Conservation (phyloP, 768 basidiomycete species). For the Albatrellus ellisii region DNA sequence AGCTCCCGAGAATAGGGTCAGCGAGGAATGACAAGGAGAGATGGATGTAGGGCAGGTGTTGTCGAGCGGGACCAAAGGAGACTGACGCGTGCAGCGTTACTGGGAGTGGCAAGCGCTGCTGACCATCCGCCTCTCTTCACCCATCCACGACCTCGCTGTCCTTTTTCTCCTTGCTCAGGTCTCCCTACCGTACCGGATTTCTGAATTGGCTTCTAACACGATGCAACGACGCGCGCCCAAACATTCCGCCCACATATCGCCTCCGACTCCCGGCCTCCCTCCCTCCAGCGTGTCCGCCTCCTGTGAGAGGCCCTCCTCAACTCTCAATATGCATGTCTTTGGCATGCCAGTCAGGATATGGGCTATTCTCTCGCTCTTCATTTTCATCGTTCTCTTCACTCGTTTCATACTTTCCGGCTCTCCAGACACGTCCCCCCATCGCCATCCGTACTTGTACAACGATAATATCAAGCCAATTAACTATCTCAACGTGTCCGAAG, state of each 20-base stretch:
- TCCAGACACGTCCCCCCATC: conserved; percentile 15
- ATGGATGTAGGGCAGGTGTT: too few relatives aligned
- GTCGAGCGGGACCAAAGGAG: conserved; percentile 9
- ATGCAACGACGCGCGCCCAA: conserved; percentile 52
- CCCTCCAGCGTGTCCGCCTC: conserved; percentile 32
- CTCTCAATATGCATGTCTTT: conserved; percentile 41
- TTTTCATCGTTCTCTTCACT: conserved; percentile 41
- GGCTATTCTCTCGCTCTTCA: conserved; percentile 39
- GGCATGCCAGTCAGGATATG: conserved; percentile 61
- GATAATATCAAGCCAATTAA: conserved; percentile 57
- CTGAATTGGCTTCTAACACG: too few relatives aligned
- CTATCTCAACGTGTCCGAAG: conserved; percentile 55
- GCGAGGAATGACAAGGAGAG: too few relatives aligned
- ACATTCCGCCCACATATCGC: conserved; percentile 43
- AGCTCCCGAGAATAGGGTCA: too few relatives aligned
- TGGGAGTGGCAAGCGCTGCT: too few relatives aligned
- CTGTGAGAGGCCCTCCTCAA: conserved; percentile 32
- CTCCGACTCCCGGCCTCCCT: conserved; percentile 24
- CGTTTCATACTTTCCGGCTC: conserved; percentile 36
- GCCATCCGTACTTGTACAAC: conserved; percentile 16
- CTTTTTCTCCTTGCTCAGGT: too few relatives aligned
- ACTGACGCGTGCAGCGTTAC: too few relatives aligned
- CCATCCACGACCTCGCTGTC: too few relatives aligned
- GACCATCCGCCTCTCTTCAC: too few relatives aligned
- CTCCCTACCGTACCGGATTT: too few relatives aligned